Percentiles rank a stretch among this genome's conserved stretches.
These are phyloP conservation scores for Cucumis melo DNA, from an alignment of 306 rosid genomes.

Conservation along the genomic window DNA sequence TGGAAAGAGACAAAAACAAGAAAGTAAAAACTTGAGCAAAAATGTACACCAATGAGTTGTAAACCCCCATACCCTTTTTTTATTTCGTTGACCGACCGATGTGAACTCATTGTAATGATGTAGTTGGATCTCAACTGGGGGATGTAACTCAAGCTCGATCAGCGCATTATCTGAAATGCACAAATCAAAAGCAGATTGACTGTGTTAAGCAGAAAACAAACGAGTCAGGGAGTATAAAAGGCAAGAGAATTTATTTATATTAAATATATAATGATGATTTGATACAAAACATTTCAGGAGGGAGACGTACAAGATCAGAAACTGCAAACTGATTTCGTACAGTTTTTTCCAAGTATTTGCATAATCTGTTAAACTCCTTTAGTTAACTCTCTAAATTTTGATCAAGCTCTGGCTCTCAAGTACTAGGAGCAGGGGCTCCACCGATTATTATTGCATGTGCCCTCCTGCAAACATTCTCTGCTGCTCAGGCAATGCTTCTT, in stretches of 20 bases:
- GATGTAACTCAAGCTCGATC: neutral
- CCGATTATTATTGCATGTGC: slow-evolving; percentile 91
- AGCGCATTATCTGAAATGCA: neutral
- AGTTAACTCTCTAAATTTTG: slow-evolving; percentile 68
- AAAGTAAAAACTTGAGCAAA: neutral
- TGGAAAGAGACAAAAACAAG: neutral
- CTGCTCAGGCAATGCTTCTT: slow-evolving; percentile 91
- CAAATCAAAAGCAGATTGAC: neutral
- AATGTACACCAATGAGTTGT: neutral
- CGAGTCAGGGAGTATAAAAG: neutral
- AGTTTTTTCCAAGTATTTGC: neutral
- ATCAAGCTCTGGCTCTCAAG: slow-evolving; percentile 54
- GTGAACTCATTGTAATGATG: neutral
- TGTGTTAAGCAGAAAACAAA: neutral
- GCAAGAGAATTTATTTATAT: neutral
- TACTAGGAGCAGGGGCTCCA: slow-evolving; percentile 26
- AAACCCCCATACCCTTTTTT: neutral
- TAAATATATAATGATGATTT: neutral
- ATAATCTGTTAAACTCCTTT: slow-evolving; percentile 26
- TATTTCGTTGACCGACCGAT: neutral
- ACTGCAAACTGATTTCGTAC: neutral
- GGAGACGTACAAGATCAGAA: neutral
- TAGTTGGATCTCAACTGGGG: neutral
- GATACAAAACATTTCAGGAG: neutral
- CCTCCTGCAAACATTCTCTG: slow-evolving; percentile 94